Base-by-base conservation (phyloP, 2,329 filamentous ascomycete species). In the Endoconidiophora laricicola region DNA sequence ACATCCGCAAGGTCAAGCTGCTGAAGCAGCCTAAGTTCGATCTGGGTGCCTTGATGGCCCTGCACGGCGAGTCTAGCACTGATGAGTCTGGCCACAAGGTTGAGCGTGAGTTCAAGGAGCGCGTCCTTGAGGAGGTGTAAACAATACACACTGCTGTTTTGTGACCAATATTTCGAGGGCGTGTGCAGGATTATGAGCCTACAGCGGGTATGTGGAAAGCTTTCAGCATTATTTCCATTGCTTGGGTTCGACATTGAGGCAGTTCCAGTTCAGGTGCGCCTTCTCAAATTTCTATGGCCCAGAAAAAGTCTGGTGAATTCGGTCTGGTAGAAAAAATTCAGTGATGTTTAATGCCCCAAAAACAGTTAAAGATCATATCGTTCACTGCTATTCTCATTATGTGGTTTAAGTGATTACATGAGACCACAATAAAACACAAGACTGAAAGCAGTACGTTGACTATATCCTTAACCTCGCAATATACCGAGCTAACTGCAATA, bases 1-100 rank as follows among this genome's bases (percentile, higher is more conserved):
- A 98, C 78, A 94, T 98, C 72, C 88, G 91, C 73, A 98, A 98
- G 81, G 90, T 98, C 66, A 98, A 98, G 83, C 85, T 98, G 62
- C 78, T 98, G 62, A 98, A 98, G 83, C 71, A 82, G 59, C 91
- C 91, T 66, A 98, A 98, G 79, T 96, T 98, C 76, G 91, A 98
- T 67, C 83, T 98, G 59, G 91, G 91, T 71, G 83, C 86, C 62
- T 80, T 98, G 61, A 83, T 98, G 70, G 83, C 83, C 69, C 83
- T 98, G 63, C 91, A 98, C 76, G 91, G 91, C 72, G 91, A 98
- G 79, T 93, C 88, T 56, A 82, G 79, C 65, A 88, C 86, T 62
- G 88, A 96, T 67, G 91, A 98, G 73, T 80, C 87, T 68, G 91
- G 91, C 63, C 86, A 95, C 73, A 96, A 95, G 86, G 86, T 93